Conservation (phyloP, 1,284 basidiomycete species). For the Cryptococcus jaspeensis region DNA sequence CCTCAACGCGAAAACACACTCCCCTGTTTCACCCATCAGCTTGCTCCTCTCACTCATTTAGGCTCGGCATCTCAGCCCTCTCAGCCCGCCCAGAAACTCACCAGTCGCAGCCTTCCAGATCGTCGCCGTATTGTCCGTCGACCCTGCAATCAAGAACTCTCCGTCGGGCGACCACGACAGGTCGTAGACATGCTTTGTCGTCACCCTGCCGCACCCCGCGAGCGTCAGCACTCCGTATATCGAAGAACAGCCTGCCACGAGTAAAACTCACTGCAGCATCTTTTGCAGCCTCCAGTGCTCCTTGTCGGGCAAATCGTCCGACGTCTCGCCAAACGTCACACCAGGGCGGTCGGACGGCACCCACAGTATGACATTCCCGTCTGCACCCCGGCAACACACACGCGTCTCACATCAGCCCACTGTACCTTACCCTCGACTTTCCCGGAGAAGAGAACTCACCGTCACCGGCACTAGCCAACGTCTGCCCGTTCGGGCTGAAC, state of each 20-base stretch:
- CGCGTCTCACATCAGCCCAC: no score
- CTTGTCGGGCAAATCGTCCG: conserved; percentile 83
- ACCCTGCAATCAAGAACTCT: conserved; percentile 88
- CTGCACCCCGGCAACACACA: conserved; percentile 53
- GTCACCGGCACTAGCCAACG: conserved; percentile 90
- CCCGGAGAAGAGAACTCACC: conserved; percentile 59
- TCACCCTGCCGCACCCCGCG: conserved; percentile 47
- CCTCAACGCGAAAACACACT: conserved; percentile 45
- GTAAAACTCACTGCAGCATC: conserved; percentile 67
- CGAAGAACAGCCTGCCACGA: background rate
- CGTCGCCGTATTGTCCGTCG: conserved; percentile 87
- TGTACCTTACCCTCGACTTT: background rate
- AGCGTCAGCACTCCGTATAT: no score
- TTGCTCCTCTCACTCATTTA: background rate
- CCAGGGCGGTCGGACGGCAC: conserved; percentile 74
- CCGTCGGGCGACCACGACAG: conserved; percentile 95
- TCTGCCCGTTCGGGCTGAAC: conserved; percentile 92
- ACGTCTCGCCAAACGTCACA: conserved; percentile 69
- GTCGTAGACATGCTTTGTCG: conserved; percentile 94
- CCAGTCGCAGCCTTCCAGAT: conserved; percentile 49
- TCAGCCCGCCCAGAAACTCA: conserved; percentile 14
- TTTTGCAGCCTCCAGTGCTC: conserved; percentile 93
- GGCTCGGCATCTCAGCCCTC: background rate
- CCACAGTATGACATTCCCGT: conserved; percentile 97
- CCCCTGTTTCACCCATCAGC: conserved; percentile 30